Base-by-base conservation (phyloP, 179 eudicot genomes). In the Amaranthus tricolor region DNA sequence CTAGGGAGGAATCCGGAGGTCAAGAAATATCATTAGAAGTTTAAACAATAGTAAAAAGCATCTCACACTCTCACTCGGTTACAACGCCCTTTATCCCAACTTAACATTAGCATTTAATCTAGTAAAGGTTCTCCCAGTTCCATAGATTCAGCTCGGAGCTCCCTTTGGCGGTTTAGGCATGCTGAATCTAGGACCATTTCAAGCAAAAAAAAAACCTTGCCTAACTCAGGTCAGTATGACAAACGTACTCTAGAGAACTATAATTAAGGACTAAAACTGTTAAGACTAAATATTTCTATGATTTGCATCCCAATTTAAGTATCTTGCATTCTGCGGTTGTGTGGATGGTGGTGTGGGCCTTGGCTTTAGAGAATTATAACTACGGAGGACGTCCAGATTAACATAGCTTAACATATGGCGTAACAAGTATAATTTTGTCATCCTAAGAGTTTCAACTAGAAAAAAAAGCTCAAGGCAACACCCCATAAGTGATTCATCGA, bases 381-480 rank as follows among this genome's bases (percentile, higher is more conserved):
- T 24, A 24, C 2, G 31, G 31, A 24, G 31, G 1, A 24, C 2
- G 31, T 24, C 31, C 31, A 24, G 31, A 24, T 24, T 24, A 24
- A 24, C 31, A 24, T 24, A 24, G 31, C 31, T 24, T 24, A 24
- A 24, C 31, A 24, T 24, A 24, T 24, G 31, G 31, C 2, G 31
- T 24, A 24, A 24, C 31, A 2, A 24, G 31, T 24, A 66, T 5
- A 75, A 16, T 24, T 45, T 75, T 57, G 59, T 66, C 77, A 66
- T 51, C 50, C 47, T 48, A 20, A 24, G 31, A 24, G 31, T 24
- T 24, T 24, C 1, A 24, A 24, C 48, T 48, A 24, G 44, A 62
- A 11, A 14, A 6, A 62, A 0, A 10, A 40, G 16, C 20, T 62
- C 21, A 53, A 51, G 11, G 58, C n/a, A 52, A 19, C 72, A 44